Evolutionary conservation across 2,329 filamentous ascomycete genomes (phyloP).

Genomic region (Zymoseptoria pseudotritici): DNA sequence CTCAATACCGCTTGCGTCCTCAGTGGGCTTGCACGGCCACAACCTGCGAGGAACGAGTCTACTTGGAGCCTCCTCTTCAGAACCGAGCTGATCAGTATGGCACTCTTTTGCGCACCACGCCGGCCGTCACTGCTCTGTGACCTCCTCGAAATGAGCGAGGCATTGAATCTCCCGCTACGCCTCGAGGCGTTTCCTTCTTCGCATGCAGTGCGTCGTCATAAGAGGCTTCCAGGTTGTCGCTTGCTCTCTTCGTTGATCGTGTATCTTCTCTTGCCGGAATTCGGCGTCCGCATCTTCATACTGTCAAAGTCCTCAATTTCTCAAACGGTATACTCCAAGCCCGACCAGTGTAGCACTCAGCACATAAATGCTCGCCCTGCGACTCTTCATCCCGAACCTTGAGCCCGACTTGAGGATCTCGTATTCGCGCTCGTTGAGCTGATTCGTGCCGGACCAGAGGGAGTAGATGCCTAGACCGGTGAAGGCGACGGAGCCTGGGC

Average conservation of each 20-base stretch:
- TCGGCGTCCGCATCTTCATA: constrained; percentile 1
- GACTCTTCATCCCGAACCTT: constrained; percentile 35
- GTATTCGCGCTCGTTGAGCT: constrained; percentile 35
- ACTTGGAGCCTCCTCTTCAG: background rate
- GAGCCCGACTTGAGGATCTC: constrained; percentile 36
- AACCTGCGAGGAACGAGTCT: background rate
- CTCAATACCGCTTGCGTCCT: background rate
- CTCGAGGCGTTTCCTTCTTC: background rate
- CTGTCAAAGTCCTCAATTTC: constrained; percentile 12
- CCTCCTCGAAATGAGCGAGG: background rate
- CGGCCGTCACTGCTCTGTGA: background rate
- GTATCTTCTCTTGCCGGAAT: background rate
- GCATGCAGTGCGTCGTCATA: background rate
- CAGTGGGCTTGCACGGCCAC: background rate
- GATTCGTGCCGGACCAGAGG: constrained; percentile 39
- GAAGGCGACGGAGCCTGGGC: constrained; percentile 38
- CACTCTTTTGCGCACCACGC: background rate
- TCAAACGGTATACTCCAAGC: constrained; percentile 38
- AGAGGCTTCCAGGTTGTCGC: too few species aligned
- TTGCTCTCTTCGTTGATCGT: background rate
- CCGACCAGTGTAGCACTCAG: constrained; percentile 36
- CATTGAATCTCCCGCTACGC: background rate
- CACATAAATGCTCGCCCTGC: constrained; percentile 35
- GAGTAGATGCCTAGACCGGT: constrained; percentile 41
- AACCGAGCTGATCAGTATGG: background rate